Percentiles rank a stretch among this genome's conserved stretches.
Evolutionary conservation across 202 grass and related monocot genomes (phyloP).

Genomic region (Alloteropsis angusta): DNA sequence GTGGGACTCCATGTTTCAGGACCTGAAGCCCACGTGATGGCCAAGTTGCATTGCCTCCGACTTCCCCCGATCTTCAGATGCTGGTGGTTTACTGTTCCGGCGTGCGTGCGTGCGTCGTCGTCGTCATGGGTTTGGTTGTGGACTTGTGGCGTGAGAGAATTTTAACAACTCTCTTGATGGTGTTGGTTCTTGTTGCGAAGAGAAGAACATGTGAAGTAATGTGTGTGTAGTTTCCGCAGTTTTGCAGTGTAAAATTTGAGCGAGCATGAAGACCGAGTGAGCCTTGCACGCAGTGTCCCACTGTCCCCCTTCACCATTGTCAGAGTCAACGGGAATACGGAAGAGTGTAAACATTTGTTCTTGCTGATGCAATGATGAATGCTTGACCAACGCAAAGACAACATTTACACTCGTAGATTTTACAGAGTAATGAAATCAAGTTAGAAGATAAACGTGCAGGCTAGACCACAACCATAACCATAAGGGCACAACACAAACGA

Average conservation of each 20-base stretch:
- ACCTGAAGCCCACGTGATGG: conserved; percentile 51
- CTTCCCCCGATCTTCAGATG: not conserved
- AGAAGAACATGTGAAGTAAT: not conserved
- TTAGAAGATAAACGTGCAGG: not conserved
- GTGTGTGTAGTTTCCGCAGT: not conserved
- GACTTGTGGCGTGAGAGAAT: conserved; percentile 3
- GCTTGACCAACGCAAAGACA: not conserved
- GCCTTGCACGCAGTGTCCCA: not conserved
- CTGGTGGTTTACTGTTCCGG: not conserved
- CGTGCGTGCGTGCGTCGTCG: not conserved
- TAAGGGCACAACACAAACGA: too few species aligned
- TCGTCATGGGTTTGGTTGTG: not conserved
- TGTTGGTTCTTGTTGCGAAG: not conserved
- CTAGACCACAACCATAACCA: too few species aligned
- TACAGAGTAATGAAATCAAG: not conserved
- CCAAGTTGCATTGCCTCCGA: not conserved
- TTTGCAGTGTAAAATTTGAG: not conserved
- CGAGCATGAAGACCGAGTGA: not conserved
- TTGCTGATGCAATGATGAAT: not conserved
- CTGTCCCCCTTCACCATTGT: not conserved
- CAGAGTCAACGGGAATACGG: not conserved
- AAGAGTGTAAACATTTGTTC: not conserved
- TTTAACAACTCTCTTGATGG: conserved; percentile 10
- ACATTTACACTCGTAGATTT: not conserved
- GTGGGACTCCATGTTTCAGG: conserved; percentile 66